phyloP scores from a whole-genome alignment of 768 basidiomycete species.

The Amylocystis lapponica region DNA sequence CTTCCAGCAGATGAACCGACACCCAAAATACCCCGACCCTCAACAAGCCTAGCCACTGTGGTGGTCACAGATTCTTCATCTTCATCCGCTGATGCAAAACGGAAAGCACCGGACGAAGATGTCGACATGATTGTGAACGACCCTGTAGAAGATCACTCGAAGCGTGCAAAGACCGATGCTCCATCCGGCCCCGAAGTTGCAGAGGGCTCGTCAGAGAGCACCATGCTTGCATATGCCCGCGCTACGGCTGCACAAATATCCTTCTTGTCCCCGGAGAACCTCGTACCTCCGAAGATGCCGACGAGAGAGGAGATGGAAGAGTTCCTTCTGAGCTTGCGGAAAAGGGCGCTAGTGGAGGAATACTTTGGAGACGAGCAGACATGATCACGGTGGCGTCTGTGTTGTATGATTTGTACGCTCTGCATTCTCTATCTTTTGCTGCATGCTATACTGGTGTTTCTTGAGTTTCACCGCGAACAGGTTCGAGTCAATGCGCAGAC shows the following conservation, averaged over 20 bases:
- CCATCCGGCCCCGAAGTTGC: constrained; percentile 9
- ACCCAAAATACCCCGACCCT: constrained; percentile 45
- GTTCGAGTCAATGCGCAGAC: no score
- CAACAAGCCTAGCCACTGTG: constrained; percentile 15
- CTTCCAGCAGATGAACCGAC: constrained; percentile 46
- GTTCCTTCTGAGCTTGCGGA: constrained; percentile 68
- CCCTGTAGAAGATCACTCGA: constrained; percentile 21
- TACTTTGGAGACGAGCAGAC: constrained; percentile 43
- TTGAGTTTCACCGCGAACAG: no score
- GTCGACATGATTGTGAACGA: constrained; percentile 27
- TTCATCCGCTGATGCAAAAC: constrained; percentile 35
- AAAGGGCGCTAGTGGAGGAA: constrained; percentile 79
- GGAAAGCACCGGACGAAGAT: constrained; percentile 49
- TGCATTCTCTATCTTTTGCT: no score
- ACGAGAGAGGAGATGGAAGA: constrained; percentile 73
- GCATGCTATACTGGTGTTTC: no score
- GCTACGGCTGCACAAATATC: constrained; percentile 67
- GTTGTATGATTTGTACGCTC: no score
- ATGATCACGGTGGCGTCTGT: no score
- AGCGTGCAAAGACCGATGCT: constrained; percentile 25
- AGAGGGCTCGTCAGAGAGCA: constrained; percentile 18
- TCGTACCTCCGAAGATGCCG: constrained; percentile 73
- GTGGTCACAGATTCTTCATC: constrained; percentile 20
- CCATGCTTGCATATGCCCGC: constrained; percentile 34
- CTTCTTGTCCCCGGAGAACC: constrained; percentile 66